Evolutionary conservation across 306 rosid species (phyloP).

Genomic region (Inga leiocalycina): DNA sequence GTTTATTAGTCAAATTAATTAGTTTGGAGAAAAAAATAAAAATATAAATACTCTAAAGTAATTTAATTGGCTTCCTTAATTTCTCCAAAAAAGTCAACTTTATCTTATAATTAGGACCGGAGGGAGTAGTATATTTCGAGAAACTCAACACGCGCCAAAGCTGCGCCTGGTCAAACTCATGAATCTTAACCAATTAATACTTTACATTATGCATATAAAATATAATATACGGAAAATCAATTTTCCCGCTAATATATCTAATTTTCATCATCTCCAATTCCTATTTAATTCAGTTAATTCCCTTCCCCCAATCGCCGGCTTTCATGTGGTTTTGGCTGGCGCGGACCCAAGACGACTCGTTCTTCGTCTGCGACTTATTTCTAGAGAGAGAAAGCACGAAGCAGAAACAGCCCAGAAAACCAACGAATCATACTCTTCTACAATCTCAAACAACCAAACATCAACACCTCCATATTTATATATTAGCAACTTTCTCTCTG

Average conservation of each 20-base stretch:
- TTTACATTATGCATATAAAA: background rate
- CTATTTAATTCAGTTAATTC: background rate
- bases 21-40: no score
- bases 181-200: background rate
- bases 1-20: no score
- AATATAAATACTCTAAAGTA: no score
- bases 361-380: constrained; percentile 4
- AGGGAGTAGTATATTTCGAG: background rate
- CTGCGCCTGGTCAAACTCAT: constrained; percentile 16
- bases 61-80: no score
- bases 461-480: background rate
- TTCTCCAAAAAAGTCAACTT: no score
- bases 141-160: background rate
- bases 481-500: background rate
- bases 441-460: background rate
- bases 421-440: constrained; percentile 18
- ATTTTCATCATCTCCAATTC: background rate
- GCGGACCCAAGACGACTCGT: constrained; percentile 14
- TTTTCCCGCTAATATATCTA: background rate
- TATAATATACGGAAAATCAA: background rate
- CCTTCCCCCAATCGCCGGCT: constrained; percentile 18
- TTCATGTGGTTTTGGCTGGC: constrained; percentile 1
- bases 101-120: no score
- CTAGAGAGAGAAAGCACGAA: constrained; percentile 7
- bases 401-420: background rate